Base-by-base conservation (phyloP, 2,329 filamentous ascomycete genomes). In the Aspergillus luchuensis region DNA sequence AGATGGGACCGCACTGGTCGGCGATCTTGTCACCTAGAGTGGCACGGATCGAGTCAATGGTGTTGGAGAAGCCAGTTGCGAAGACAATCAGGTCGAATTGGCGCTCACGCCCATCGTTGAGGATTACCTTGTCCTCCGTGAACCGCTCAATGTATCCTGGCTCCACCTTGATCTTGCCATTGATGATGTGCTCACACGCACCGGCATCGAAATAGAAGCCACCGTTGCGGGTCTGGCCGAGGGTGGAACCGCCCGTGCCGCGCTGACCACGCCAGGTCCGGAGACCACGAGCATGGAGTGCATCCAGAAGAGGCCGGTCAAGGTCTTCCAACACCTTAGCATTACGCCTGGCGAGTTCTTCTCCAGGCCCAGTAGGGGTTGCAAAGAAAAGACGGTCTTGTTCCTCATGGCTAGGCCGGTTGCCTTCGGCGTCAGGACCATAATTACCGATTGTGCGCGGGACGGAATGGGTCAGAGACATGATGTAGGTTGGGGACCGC, bases 251-350 rank as follows among this genome's bases (percentile, higher is more conserved):
- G 2, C 75, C 75, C 2, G 74, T 74, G 28, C 67, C 72, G 23
- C 73, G 72, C 66, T 76, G 75, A 43, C 74, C 75, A 36, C 72
- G 71, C 67, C 72, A 75, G 41, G 70, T 71, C 23, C 68, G 66
- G 7, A 74, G 62, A 15, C 75, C 74, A 0, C 66, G 62, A 28
- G 66, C 63, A 19, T 71, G 63, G 2, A 72, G 63, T 5, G 56
- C 67, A 36, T 69, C 67, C 5, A 72, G 64, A 2, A 72, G 36
- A 2, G 61, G 63, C 8, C 57, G 58, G 45, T 72, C 70, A 11
- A 67, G 63, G 4, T 72, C 64, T 23, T 67, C 64, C 11, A 69
- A 62, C 11, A 41, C 57, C 56, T 69, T 65, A 2, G 67, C 66
- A 5, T 49, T 70, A 15, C 69, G 64, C 11, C 55, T 56, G 8